phyloP scores from a whole-genome alignment of 2,329 filamentous ascomycete species.

The Clarireedia hainanense region DNA sequence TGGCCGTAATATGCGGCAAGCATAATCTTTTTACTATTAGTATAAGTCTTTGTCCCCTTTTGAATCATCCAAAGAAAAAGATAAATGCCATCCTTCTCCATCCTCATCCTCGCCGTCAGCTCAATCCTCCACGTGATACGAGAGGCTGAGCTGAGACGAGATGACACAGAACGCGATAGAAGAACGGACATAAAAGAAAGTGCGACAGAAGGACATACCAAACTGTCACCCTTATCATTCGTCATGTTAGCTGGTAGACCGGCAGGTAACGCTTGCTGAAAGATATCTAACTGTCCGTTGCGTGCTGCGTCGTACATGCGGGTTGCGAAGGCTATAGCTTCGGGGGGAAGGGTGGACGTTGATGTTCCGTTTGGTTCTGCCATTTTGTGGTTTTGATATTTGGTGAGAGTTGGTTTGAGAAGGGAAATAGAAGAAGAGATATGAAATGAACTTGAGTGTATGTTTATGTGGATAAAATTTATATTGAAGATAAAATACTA shows the following conservation, averaged over 20 bases:
- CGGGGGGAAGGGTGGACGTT: constrained; percentile 42
- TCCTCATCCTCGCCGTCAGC: not conserved
- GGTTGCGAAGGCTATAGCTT: constrained; percentile 56
- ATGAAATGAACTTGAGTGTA: no score
- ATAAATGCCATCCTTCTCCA: no score
- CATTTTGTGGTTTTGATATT: not conserved
- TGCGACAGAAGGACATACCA: constrained; percentile 37
- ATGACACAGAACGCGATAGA: not conserved
- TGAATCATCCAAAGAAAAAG: not conserved
- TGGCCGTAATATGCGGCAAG: constrained; percentile 65
- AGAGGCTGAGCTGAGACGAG: no score
- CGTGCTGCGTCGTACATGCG: constrained; percentile 62
- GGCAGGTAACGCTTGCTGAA: constrained; percentile 55
- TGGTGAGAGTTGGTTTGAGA: not conserved
- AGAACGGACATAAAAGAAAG: not conserved
- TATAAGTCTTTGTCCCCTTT: not conserved
- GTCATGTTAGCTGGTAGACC: constrained; percentile 64
- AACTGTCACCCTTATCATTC: constrained; percentile 65
- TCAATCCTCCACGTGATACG: not conserved
- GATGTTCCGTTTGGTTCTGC: not conserved
- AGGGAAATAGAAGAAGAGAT: not conserved
- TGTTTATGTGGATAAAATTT: no score
- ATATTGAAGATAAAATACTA: no score
- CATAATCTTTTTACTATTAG: constrained; percentile 47
- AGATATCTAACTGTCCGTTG: constrained; percentile 45